Evolutionary conservation across 257 asterid genomes (phyloP).

Genomic region (Haberlea rhodopensis): DNA sequence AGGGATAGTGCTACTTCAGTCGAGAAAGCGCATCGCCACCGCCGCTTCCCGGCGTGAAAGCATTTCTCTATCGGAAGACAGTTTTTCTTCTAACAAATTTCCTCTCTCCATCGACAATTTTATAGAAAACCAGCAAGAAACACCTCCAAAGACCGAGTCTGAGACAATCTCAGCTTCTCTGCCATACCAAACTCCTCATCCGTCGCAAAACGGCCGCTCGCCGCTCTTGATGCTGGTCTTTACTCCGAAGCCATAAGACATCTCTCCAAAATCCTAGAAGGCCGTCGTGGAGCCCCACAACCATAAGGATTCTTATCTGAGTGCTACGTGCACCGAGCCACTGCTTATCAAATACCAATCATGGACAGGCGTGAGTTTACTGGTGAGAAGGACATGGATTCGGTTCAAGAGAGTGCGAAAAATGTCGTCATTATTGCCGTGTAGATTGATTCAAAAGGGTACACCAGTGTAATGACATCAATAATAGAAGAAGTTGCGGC

Average conservation of each 20-base stretch:
- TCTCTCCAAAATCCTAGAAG: conserved; percentile 63
- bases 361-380: conserved; percentile 80
- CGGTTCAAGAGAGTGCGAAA: conserved; percentile 70
- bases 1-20: conserved; percentile 51
- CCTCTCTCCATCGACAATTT: too few species aligned
- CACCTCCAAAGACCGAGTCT: conserved; percentile 42
- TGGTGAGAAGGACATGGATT: conserved; percentile 66
- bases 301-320: conserved; percentile 62
- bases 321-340: conserved; percentile 59
- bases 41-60: conserved; percentile 67
- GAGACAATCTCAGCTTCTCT: conserved; percentile 55
- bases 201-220: conserved; percentile 72
- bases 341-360: conserved; percentile 55
- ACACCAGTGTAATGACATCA: conserved; percentile 49
- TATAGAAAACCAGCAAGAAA: conserved; percentile 26
- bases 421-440: conserved; percentile 70
- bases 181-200: conserved; percentile 60
- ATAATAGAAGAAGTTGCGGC: conserved; percentile 68
- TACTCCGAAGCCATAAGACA: conserved; percentile 58
- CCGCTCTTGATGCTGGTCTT: conserved; percentile 69
- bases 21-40: conserved; percentile 53
- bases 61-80: conserved; percentile 39
- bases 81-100: conserved; percentile 20
- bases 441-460: conserved; percentile 90
- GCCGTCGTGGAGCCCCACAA: conserved; percentile 71